A percentile compares a stretch with the other conserved stretches of the same genome.
Evolutionary conservation across 495 filamentous ascomycete species (phyloP).

Genomic region (Cudoniella acicularis): DNA sequence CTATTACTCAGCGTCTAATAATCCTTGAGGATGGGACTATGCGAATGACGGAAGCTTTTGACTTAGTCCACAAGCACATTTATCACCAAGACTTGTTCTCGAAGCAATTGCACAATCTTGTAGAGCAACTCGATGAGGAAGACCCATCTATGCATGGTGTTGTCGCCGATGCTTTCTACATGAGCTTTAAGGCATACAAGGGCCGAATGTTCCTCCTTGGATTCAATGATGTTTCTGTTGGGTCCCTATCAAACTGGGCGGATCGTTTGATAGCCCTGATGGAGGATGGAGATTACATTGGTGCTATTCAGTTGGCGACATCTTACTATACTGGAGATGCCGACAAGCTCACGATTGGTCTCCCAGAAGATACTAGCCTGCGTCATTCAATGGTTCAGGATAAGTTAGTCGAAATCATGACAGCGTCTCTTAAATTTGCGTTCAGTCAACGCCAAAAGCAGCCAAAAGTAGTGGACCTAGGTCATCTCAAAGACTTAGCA

Average conservation of each 20-base stretch:
- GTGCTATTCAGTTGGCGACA: constrained; percentile 84
- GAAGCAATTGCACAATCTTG: constrained; percentile 72
- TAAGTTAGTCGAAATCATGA: constrained; percentile 89
- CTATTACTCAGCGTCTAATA: constrained; percentile 87
- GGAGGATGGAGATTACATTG: constrained; percentile 91
- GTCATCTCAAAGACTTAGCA: constrained; percentile 72
- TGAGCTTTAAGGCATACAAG: constrained; percentile 95
- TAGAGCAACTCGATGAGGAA: constrained; percentile 85
- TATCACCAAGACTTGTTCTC: constrained; percentile 89
- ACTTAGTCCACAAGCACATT: constrained; percentile 86
- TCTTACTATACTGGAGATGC: constrained; percentile 85
- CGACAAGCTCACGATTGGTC: constrained; percentile 86
- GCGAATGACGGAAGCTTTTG: constrained; percentile 88
- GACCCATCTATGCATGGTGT: constrained; percentile 90
- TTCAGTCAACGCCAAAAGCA: constrained; percentile 61
- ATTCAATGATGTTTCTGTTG: constrained; percentile 84
- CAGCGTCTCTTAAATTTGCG: constrained; percentile 86
- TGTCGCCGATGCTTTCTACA: constrained; percentile 94
- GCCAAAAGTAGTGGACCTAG: constrained; percentile 44
- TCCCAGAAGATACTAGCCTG: constrained; percentile 76
- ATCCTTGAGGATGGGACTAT: constrained; percentile 88
- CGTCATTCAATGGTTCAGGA: constrained; percentile 83
- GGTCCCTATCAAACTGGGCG: constrained; percentile 95
- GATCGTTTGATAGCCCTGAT: constrained; percentile 92
- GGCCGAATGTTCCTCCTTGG: constrained; percentile 88